Percentiles rank a stretch among this genome's conserved stretches.
Conservation (phyloP, 108 stramenopile genomes). For the Nitzschia palea region DNA sequence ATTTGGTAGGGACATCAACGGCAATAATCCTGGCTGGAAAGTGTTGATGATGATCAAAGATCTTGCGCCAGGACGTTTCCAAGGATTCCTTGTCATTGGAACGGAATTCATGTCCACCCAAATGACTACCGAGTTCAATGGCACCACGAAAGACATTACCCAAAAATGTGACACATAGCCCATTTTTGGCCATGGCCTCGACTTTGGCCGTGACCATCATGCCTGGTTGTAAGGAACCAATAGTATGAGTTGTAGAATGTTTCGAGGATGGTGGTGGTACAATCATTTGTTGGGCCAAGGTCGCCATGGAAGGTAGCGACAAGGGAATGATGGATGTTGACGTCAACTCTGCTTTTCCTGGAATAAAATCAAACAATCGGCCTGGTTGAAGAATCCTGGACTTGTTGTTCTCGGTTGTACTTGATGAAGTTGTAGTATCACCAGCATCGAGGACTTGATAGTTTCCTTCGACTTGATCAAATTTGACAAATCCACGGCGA, state of each 20-base stretch:
- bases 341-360: neutral
- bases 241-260: slow-evolving; percentile 31
- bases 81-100: neutral
- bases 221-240: slow-evolving; percentile 62
- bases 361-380: slow-evolving; percentile 51
- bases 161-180: slow-evolving; percentile 74
- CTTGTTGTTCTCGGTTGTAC: neutral
- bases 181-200: slow-evolving; percentile 76
- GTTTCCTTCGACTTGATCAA: slow-evolving; percentile 59
- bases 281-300: slow-evolving; percentile 25
- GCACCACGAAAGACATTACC: slow-evolving; percentile 75
- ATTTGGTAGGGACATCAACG: slow-evolving; percentile 72
- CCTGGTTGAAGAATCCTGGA: slow-evolving; percentile 39
- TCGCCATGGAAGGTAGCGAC: slow-evolving; percentile 27
- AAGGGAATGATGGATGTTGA: slow-evolving; percentile 23
- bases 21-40: slow-evolving; percentile 79
- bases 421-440: neutral
- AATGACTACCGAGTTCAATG: slow-evolving; percentile 58
- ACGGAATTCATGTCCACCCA: slow-evolving; percentile 58
- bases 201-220: slow-evolving; percentile 65
- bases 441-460: slow-evolving; percentile 37
- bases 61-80: slow-evolving; percentile 21
- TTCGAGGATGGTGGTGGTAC: slow-evolving; percentile 16
- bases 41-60: slow-evolving; percentile 41
- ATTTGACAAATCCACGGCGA: slow-evolving; percentile 60